These are phyloP conservation scores for Ophiostoma montium DNA, from an alignment of 2,329 filamentous ascomycete genomes.

Conservation along the genomic window DNA sequence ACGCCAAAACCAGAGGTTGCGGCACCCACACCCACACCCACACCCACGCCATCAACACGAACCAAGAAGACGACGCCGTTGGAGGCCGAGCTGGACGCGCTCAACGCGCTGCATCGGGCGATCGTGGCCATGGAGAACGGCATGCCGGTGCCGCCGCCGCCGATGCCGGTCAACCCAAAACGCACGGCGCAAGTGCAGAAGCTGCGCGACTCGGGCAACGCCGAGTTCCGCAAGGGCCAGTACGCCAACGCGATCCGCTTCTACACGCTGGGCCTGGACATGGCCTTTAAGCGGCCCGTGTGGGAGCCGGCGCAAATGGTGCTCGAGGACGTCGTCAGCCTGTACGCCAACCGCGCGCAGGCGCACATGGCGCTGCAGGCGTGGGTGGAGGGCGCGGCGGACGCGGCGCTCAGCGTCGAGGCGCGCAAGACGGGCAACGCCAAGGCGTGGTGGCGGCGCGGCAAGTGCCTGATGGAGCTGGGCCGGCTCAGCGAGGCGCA, in stretches of 20 bases:
- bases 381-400: constrained; percentile 77
- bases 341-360: constrained; percentile 82
- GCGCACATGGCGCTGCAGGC: constrained; percentile 68
- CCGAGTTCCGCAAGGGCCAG: constrained; percentile 63
- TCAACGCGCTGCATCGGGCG: constrained; percentile 67
- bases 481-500: constrained; percentile 67
- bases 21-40: constrained; percentile 64
- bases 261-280: constrained; percentile 77
- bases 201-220: constrained; percentile 77
- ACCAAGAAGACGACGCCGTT: constrained; percentile 33
- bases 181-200: constrained; percentile 78
- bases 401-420: constrained; percentile 80
- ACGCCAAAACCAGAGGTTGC: not conserved
- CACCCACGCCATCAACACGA: constrained; percentile 68
- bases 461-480: constrained; percentile 83
- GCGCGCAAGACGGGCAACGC: constrained; percentile 75
- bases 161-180: constrained; percentile 85
- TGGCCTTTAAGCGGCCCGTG: constrained; percentile 66
- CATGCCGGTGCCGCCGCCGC: constrained; percentile 61
- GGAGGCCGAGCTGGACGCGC: constrained; percentile 49
- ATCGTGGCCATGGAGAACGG: constrained; percentile 53
- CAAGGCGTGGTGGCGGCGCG: constrained; percentile 89
- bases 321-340: constrained; percentile 64
- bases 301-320: constrained; percentile 84
- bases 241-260: constrained; percentile 63